A percentile compares a stretch with the other conserved stretches of the same genome.
phyloP scores from a whole-genome alignment of 805 yeast species.

The Scheffersomyces lignosus region DNA sequence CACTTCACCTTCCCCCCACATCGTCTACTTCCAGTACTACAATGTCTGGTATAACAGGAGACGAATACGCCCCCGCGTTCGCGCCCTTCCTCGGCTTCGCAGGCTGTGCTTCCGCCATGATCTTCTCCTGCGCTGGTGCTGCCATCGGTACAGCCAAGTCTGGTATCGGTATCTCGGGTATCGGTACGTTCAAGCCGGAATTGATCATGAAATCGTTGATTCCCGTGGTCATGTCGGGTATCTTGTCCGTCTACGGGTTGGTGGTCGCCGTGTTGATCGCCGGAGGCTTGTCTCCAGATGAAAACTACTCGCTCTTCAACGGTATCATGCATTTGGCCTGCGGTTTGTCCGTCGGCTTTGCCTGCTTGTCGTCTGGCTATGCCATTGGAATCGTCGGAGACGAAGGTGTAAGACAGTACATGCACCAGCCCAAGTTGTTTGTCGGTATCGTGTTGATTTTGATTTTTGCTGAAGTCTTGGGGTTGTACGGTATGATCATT shows the following conservation, averaged over 20 bases:
- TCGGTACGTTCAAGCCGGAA: conserved; percentile 97
- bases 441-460: conserved; percentile 88
- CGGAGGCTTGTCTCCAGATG: conserved; percentile 77
- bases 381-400: conserved; percentile 95
- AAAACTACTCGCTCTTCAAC: conserved; percentile 80
- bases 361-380: conserved; percentile 95
- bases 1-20: too few relatives aligned
- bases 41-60: conserved; percentile 25
- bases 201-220: conserved; percentile 92
- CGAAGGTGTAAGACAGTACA: conserved; percentile 84
- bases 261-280: conserved; percentile 97
- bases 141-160: conserved; percentile 98
- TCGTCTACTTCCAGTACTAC: too few relatives aligned
- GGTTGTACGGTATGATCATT: conserved; percentile 90
- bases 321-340: conserved; percentile 99
- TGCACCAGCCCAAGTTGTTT: conserved; percentile 85
- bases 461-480: conserved; percentile 89
- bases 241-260: conserved; percentile 92
- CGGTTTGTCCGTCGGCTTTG: conserved; percentile 94
- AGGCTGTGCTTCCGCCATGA: conserved; percentile 93
- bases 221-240: conserved; percentile 99
- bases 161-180: conserved; percentile 97
- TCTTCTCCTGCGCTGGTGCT: conserved; percentile 93
- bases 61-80: conserved; percentile 80
- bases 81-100: conserved; percentile 99